phyloP scores from a whole-genome alignment of 192 early-diverging fungal species.

The Lobosporangium transversale region DNA sequence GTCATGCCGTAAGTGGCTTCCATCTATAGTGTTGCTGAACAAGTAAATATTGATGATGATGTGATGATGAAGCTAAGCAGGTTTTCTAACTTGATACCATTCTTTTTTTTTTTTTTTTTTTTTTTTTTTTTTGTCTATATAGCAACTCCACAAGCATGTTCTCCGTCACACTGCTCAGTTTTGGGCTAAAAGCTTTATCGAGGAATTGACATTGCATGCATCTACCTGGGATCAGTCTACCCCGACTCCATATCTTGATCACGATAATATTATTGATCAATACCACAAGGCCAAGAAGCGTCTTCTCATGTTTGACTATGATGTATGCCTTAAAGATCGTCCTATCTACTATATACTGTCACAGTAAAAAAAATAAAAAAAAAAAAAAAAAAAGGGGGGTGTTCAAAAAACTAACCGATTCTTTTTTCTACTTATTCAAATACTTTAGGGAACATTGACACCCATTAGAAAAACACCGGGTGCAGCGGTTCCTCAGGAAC shows the following conservation, averaged over 20 bases:
- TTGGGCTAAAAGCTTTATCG: constrained; percentile 89
- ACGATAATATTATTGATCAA: constrained; percentile 34
- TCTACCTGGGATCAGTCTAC: constrained; percentile 56
- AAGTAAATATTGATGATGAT: too few relatives aligned
- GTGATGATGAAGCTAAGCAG: not conserved
- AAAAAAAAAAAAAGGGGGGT: too few relatives aligned
- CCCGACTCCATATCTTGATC: constrained; percentile 57
- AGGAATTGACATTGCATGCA: constrained; percentile 70
- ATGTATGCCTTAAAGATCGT: constrained; percentile 67
- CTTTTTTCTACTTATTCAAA: not conserved
- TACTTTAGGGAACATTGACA: constrained; percentile 86
- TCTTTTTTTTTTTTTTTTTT: not conserved
- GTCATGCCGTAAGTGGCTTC: constrained; percentile 71
- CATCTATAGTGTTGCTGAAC: too few relatives aligned
- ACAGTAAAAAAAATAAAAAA: not conserved
- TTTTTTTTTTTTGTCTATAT: constrained; percentile 3
- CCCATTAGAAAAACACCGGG: constrained; percentile 88
- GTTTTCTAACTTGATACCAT: not conserved
- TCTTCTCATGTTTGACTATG: constrained; percentile 95
- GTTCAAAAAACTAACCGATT: too few relatives aligned
- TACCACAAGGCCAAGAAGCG: constrained; percentile 76
- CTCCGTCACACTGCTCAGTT: constrained; percentile 82
- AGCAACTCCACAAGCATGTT: constrained; percentile 85
- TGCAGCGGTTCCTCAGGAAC: constrained; percentile 81
- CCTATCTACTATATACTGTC: too few relatives aligned